A percentile compares a stretch with the other conserved stretches of the same genome.
Evolutionary conservation across 2,329 filamentous ascomycete genomes (phyloP).

Genomic region (Apiospora kogelbergensis): DNA sequence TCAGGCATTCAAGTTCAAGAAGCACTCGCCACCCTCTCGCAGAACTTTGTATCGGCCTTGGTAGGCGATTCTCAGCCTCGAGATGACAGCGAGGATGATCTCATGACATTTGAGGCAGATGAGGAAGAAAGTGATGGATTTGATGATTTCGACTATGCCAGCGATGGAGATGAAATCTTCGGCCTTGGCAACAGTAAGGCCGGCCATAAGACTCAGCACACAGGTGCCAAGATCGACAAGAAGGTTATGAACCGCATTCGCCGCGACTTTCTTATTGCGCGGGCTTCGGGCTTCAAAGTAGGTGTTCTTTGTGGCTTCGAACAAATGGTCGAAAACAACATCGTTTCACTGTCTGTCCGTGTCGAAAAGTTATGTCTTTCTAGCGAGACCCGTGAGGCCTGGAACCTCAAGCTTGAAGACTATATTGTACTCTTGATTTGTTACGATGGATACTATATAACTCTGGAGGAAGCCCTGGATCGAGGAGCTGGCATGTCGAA

Average conservation of each 20-base stretch:
- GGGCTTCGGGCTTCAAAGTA: slow-evolving; percentile 68
- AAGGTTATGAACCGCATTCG: slow-evolving; percentile 42
- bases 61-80: slow-evolving; percentile 11
- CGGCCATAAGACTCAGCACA: slow-evolving; percentile 18
- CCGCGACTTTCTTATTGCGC: slow-evolving; percentile 60
- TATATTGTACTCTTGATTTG: slow-evolving; percentile 74
- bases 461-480: slow-evolving; percentile 52
- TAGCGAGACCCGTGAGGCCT: slow-evolving; percentile 73
- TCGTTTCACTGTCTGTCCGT: slow-evolving; percentile 67
- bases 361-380: slow-evolving; percentile 71
- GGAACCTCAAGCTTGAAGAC: slow-evolving; percentile 65
- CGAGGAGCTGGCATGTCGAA: slow-evolving; percentile 36
- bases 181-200: slow-evolving; percentile 21
- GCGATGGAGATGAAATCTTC: slow-evolving; percentile 32
- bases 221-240: background rate
- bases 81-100: slow-evolving; percentile 33
- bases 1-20: slow-evolving; percentile 21
- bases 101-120: slow-evolving; percentile 21
- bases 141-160: slow-evolving; percentile 29
- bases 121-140: slow-evolving; percentile 28
- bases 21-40: slow-evolving; percentile 28
- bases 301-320: slow-evolving; percentile 57
- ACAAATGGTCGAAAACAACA: slow-evolving; percentile 38
- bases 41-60: slow-evolving; percentile 22
- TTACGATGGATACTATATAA: slow-evolving; percentile 61